A percentile compares a stretch with the other conserved stretches of the same genome.
Conservation (phyloP, 352 stramenopile species). For the Globisporangium spinosum region DNA sequence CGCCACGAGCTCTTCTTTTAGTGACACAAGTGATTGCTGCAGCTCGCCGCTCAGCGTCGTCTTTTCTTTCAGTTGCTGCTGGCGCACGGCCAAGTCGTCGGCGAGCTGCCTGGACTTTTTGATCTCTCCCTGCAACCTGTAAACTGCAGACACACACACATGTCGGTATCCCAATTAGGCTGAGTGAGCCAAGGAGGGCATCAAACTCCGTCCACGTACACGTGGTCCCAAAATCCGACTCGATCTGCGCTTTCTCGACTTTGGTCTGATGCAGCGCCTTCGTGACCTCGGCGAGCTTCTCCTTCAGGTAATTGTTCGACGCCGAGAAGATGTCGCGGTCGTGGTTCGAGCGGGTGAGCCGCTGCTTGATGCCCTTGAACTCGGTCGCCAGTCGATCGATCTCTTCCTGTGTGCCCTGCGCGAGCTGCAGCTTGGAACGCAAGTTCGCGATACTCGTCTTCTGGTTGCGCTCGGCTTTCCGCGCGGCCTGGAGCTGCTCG, state of each 20-base stretch:
- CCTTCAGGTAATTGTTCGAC: constrained; percentile 72
- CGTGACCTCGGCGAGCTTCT: constrained; percentile 62
- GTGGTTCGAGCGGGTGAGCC: constrained; percentile 64
- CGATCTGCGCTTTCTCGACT: constrained; percentile 68
- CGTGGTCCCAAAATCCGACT: constrained; percentile 64
- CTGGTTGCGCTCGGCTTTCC: constrained; percentile 73
- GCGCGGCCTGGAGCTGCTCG: constrained; percentile 66
- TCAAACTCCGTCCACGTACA: constrained; percentile 29
- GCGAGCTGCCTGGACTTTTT: constrained; percentile 50
- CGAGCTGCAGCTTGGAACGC: constrained; percentile 65
- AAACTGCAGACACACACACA: constrained; percentile 24
- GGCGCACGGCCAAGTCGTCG: constrained; percentile 37
- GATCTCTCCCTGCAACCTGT: constrained; percentile 62
- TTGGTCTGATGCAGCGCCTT: constrained; percentile 59
- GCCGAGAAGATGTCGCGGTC: constrained; percentile 76
- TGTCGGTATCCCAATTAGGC: not conserved
- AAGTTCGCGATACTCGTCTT: constrained; percentile 59
- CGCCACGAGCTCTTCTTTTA: constrained; percentile 62
- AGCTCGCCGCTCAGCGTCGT: constrained; percentile 44
- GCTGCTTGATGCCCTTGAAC: constrained; percentile 62
- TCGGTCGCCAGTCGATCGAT: constrained; percentile 52
- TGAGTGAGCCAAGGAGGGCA: not conserved
- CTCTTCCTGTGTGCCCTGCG: constrained; percentile 62
- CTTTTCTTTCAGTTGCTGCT: constrained; percentile 46
- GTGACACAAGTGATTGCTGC: constrained; percentile 48